Evolutionary conservation across 1,284 basidiomycete species (phyloP), one percentile per base, ranked within the genome.

Genomic region (Papiliotrema terrestris): DNA sequence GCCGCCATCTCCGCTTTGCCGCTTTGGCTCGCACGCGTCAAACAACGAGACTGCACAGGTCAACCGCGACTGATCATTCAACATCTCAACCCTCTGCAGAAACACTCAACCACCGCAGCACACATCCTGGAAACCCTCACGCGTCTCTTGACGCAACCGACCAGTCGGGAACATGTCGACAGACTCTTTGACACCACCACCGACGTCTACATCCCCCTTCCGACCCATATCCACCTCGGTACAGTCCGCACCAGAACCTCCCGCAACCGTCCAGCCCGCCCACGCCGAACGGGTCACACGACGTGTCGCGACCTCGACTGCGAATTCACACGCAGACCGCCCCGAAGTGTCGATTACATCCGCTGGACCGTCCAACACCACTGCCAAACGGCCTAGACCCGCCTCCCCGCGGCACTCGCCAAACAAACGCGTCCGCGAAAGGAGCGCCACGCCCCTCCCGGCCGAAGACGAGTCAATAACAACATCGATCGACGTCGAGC

Each of bases 141-240:
- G 11, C 29, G 29, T 32, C 29, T 32, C 11, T 32, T 11, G 29
- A 32, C 29, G 11, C 5, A 11, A 11, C 11, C 6, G 29, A 6
- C 5, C 29, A 32, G 29, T 11, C 5, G 5, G 11, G 29, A 32
- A 32, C 3, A 51, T 51, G 50, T 51, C 50, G 19, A 29, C 41
- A 17, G 42, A 36, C n/a, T 35, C 50, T n/a, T 25, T 45, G 29
- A 45, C 50, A 11, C 42, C 50, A 11, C 50, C 50, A 22, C 50
- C 50, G 14, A 22, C 50, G 14, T 36, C 45, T 43, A 50, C 47
- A 26, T 35, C 49, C 2, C 29, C 44, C 11, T 43, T 45, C 44
- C 43, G 23, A 26, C 51, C 29, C 19, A 20, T 44, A 17, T 5
- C 35, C 9, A 32, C 17, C 29, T 20, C 51, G 42, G 13, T 35